Base-by-base conservation (phyloP, 176 grass and related monocot genomes). In the Oryza officinalis region DNA sequence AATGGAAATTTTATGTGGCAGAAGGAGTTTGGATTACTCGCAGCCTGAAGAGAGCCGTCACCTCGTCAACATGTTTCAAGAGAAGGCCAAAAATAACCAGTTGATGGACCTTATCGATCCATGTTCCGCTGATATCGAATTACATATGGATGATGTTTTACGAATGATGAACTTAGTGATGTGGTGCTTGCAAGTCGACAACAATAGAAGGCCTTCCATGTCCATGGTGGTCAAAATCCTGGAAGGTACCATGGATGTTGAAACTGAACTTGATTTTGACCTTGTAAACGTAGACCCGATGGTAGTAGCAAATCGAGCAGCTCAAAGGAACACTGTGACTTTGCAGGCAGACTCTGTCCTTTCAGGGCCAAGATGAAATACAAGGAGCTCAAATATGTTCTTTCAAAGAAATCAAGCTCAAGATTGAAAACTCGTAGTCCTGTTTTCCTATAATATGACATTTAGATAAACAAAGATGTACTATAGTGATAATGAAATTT, bases 111-210 rank as follows among this genome's bases (percentile, higher is more conserved):
- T 89, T 1, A 75, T 88, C 4, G 64, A 86, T 64, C 71, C 67
- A 25, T 25, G 71, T 69, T 72, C 23, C 73, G 47, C 27, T 27
- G 74, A 88, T 37, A 57, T 65, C 27, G 20, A 82, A 38, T 74
- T 44, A 12, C 54, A 89, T 87, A 4, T 45, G 26, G 71, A 85
- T 49, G 84, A 85, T 75, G 86, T 87, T 15, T 59, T 84, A 10
- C 27, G 15, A 32, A 47, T 79, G 86, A 85, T 94, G 65, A 81
- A 87, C 3, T 31, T 91, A 28, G 80, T 84, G 12, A 37, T 87
- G 75, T 91, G 92, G 80, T 94, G 86, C 80, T 74, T 94, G 71
- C 82, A 94, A 70, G 82, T 70, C 41, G 92, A 89, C 38, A 72
- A 38, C 69, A 72, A 31, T 12, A 73, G 44, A 37, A 74, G 86